These are phyloP conservation scores for Priceomyces haplophilus DNA, from an alignment of 805 yeast species.

Conservation along the genomic window DNA sequence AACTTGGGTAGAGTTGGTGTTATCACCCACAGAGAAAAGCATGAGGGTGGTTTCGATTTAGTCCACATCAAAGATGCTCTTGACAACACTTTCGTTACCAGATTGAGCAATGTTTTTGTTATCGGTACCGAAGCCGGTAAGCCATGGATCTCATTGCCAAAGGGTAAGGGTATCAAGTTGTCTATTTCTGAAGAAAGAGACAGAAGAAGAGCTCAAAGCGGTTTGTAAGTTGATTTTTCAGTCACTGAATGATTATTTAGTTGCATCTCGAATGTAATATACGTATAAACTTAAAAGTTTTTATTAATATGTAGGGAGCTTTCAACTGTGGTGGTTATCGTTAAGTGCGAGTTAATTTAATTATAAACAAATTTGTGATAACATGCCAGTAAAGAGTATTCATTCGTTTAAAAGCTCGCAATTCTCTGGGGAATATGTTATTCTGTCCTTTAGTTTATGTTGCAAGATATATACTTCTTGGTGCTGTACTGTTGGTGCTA, in stretches of 20 bases:
- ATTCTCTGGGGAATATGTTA: too few species aligned
- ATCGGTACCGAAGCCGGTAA: conserved; percentile 42
- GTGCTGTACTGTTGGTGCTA: too few species aligned
- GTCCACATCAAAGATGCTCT: conserved; percentile 41
- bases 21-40: conserved; percentile 41
- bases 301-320: not conserved
- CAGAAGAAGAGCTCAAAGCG: conserved; percentile 43
- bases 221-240: conserved; percentile 22
- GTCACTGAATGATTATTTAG: conserved; percentile 1
- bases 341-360: not conserved
- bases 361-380: not conserved
- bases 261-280: conserved; percentile 9
- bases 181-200: conserved; percentile 44
- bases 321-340: not conserved
- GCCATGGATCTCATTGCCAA: conserved; percentile 41
- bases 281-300: conserved; percentile 1
- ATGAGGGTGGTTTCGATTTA: conserved; percentile 44
- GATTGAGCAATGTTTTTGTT: conserved; percentile 40
- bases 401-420: too few species aligned
- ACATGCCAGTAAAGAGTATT: too few species aligned
- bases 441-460: too few species aligned
- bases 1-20: conserved; percentile 45
- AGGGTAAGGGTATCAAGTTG: conserved; percentile 44
- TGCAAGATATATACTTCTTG: too few species aligned
- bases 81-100: conserved; percentile 42